Conservation (phyloP, 2,329 filamentous ascomycete species). For the Colletotrichum tropicicola region DNA sequence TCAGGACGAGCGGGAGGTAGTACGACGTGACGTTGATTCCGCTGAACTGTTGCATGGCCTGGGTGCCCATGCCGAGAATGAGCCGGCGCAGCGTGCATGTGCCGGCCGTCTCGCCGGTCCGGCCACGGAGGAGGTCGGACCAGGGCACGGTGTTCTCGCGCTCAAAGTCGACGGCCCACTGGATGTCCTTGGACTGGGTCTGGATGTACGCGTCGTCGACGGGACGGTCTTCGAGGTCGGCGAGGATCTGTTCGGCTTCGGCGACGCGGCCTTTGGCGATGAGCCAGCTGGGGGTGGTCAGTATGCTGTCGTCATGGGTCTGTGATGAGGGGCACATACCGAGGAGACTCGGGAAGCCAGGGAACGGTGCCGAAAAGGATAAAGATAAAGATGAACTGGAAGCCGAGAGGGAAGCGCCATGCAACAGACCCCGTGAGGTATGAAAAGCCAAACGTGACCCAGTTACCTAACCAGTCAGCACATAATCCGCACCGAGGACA, state of each 20-base stretch:
- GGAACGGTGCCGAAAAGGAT: slow-evolving; percentile 39
- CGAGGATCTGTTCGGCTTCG: slow-evolving; percentile 42
- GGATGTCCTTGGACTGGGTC: slow-evolving; percentile 39
- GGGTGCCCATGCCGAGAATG: slow-evolving; percentile 57
- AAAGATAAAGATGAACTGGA: slow-evolving; percentile 52
- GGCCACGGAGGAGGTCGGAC: slow-evolving; percentile 56
- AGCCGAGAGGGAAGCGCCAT: slow-evolving; percentile 53
- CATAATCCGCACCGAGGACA: neutral
- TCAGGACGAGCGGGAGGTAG: slow-evolving; percentile 56
- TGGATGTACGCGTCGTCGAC: slow-evolving; percentile 36
- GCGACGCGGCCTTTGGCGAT: slow-evolving; percentile 35
- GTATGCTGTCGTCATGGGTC: neutral
- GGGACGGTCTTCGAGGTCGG: slow-evolving; percentile 34
- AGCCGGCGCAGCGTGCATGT: slow-evolving; percentile 60
- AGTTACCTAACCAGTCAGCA: slow-evolving; percentile 38
- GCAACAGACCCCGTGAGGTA: slow-evolving; percentile 40
- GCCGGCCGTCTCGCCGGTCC: slow-evolving; percentile 50
- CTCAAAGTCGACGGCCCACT: slow-evolving; percentile 41
- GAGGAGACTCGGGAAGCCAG: slow-evolving; percentile 42
- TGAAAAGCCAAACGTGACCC: slow-evolving; percentile 47
- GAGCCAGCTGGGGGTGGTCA: slow-evolving; percentile 31
- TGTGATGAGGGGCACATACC: slow-evolving; percentile 20
- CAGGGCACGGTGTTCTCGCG: slow-evolving; percentile 56
- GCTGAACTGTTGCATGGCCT: slow-evolving; percentile 37
- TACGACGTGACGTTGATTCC: slow-evolving; percentile 42